phyloP scores from a whole-genome alignment of 257 asterid genomes.

The Solanum commersonii region DNA sequence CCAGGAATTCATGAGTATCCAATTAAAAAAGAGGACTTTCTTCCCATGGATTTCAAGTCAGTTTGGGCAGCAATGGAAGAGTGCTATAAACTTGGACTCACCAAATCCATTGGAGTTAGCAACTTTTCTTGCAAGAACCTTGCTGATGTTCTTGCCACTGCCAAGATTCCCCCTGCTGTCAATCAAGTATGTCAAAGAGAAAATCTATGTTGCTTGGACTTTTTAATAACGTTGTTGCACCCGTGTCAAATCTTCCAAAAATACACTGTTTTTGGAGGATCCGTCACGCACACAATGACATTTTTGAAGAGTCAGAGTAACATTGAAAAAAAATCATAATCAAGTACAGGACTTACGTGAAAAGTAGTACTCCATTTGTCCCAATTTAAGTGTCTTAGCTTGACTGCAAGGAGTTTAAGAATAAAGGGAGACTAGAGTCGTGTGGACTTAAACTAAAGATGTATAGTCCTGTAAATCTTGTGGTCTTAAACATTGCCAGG shows the following conservation, averaged over 20 bases:
- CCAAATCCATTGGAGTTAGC: conserved; percentile 48
- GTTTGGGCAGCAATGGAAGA: conserved; percentile 57
- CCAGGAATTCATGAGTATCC: conserved; percentile 19
- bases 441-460: neutral
- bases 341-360: neutral
- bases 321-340: neutral
- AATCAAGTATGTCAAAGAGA: conserved; percentile 34
- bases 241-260: neutral
- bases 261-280: neutral
- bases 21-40: conserved; percentile 25
- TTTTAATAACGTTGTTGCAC: neutral
- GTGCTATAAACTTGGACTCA: conserved; percentile 31
- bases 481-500: neutral
- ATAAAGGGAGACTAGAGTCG: neutral
- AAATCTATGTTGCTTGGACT: neutral
- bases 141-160: conserved; percentile 10
- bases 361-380: neutral
- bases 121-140: conserved; percentile 39
- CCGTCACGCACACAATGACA: neutral
- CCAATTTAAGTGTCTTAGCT: neutral
- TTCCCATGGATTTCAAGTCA: conserved; percentile 33
- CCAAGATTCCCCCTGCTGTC: conserved; percentile 53
- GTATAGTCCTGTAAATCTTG: neutral
- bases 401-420: neutral
- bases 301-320: neutral